Base-by-base conservation (phyloP, 1,284 basidiomycete genomes). In the Neonothopanus nambi region DNA sequence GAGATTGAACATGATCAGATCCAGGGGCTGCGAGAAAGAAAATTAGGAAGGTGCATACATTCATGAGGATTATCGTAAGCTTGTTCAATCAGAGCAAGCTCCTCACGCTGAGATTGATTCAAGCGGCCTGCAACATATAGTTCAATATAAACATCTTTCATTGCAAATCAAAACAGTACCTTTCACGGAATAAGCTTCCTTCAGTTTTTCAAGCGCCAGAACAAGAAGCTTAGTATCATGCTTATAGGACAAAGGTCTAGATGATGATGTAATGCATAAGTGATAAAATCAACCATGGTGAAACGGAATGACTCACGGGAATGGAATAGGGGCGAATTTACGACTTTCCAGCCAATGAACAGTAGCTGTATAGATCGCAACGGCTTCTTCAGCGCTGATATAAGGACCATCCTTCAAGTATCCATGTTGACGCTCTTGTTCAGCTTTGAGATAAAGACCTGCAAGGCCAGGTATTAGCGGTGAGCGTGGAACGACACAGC, bases 171-270 rank as follows among this genome's bases (percentile, higher is more conserved):
- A 33, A 13, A 26, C 65, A 45, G 63, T 45, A 60, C 89, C 95
- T 72, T 98, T 95, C 39, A 98, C 95, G n/a, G 89, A 93, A 72
- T 98, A 98, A 5, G 95, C 95, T 72, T 98, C 95, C 75, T 98
- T 98, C 65, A 98, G 74, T 71, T 96, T 97, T 75, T 98, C 95
- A 26, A 98, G 81, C 0, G 95, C 95, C 35, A 98, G 79, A 3
- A 98, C 95, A 26, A 98, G 80, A 48, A 98, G 78, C 71, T 98
- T 98, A 37, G 95, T 98, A 70, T 98, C 95, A 65, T 98, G 95
- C 76, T 98, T 98, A 76, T 98, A 98, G 37, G 93, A 96, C 33
- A 98, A 75, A 3, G 95, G 95, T 1, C 86, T 89, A 55, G 35
- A 53, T 58, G 17, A 33, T 9, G 57, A 52, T 24, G 56, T 62